Base-by-base conservation (phyloP, 768 basidiomycete genomes). In the Boletus bicolor region DNA sequence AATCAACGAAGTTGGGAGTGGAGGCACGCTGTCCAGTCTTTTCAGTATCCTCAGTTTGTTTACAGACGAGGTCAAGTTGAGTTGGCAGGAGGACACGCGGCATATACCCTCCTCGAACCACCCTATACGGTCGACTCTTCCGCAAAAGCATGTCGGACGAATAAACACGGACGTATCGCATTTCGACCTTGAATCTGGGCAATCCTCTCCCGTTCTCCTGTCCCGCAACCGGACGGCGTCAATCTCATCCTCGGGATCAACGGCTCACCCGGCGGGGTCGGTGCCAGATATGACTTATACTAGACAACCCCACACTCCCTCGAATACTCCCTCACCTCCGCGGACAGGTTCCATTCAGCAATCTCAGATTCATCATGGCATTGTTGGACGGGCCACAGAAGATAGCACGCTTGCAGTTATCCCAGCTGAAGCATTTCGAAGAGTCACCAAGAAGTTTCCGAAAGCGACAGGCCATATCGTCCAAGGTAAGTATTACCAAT, bases 381-480 rank as follows among this genome's bases (percentile, higher is more conserved):
- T 89, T 5, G 85, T 98, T 21, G 95, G 94, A n/a, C 80, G 96
- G 37, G 97, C 97, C 7, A 87, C 88, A 5, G 89, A 91, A 51
- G 97, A 99, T 64, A 91, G 91, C 5, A 98, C 97, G 2, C 76
- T 99, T 19, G 97, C 96, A n/a, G 96, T 99, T 10, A 98, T 99
- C 53, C 97, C 97, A 26, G 96, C 97, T 2, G 94, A 98, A 70
- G 97, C 96, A 5, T 99, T 99, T 74, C 80, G 89, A 53, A 80
- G 94, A 48, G 76, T 99, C 39, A 98, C 96, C 3, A 92, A 95
- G 73, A 94, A 96, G 68, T 97, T 89, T 64, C 97, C 97, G 0
- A 98, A 98, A 65, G 94, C 97, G 4, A 91, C 94, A 37, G 94
- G 95, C 5, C 93, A 95, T 64, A 94, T 98, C 55, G 93, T 97